phyloP scores from a whole-genome alignment of 2,329 filamentous ascomycete genomes.

The Helminthosporium solani region DNA sequence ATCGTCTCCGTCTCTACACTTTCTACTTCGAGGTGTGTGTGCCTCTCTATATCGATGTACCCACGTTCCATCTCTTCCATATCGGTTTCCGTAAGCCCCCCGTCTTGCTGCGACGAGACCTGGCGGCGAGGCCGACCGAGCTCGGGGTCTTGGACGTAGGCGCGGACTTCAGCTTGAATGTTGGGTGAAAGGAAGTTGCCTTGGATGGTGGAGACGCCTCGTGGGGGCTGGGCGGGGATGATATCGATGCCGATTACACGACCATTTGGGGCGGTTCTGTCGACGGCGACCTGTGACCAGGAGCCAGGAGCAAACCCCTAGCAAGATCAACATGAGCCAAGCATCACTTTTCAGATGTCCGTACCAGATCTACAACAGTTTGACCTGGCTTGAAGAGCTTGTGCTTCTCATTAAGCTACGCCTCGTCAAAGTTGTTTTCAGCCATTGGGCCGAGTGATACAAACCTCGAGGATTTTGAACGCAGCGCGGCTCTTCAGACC shows the following conservation, averaged over 20 bases:
- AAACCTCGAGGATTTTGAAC: conserved; percentile 85
- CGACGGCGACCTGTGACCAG: conserved; percentile 73
- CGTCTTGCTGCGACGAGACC: conserved; percentile 26
- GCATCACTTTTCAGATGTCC: too few relatives aligned
- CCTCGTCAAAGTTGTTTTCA: conserved; percentile 15
- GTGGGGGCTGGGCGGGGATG: conserved; percentile 86
- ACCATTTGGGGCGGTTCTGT: conserved; percentile 72
- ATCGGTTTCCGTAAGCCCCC: conserved; percentile 41
- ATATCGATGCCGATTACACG: conserved; percentile 90
- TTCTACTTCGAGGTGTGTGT: conserved; percentile 41
- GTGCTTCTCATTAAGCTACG: conserved; percentile 78
- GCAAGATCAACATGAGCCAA: conserved; percentile 17
- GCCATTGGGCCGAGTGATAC: background rate
- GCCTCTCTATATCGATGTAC: conserved; percentile 67
- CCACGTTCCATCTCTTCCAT: conserved; percentile 51
- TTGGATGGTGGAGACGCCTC: conserved; percentile 90
- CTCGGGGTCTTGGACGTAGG: conserved; percentile 68
- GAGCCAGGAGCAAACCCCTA: conserved; percentile 73
- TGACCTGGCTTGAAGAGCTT: conserved; percentile 75
- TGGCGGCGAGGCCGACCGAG: conserved; percentile 53
- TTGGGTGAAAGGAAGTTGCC: conserved; percentile 80
- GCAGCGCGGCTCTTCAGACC: conserved; percentile 87
- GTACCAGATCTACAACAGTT: conserved; percentile 85
- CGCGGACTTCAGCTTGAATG: conserved; percentile 75
- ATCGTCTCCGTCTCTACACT: conserved; percentile 21